phyloP scores from a whole-genome alignment of 2,329 filamentous ascomycete species.

The Aspergillus neotritici region DNA sequence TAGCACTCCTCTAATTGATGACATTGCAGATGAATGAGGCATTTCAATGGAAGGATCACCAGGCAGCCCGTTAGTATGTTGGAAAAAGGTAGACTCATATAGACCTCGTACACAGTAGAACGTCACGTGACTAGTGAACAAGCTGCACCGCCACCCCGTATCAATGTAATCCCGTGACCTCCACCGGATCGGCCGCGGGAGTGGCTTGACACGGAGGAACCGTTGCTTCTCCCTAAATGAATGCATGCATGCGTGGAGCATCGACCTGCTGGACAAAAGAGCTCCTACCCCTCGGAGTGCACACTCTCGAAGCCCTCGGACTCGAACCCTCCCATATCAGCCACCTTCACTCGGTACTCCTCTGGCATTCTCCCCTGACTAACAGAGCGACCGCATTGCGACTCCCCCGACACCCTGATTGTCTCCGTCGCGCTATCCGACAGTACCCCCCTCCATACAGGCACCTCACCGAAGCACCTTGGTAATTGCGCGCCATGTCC shows the following conservation, averaged over 20 bases:
- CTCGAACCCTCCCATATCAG: too few species aligned
- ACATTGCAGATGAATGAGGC: too few species aligned
- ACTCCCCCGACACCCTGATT: too few species aligned
- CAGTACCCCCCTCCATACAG: slow-evolving; percentile 6
- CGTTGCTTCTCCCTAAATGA: slow-evolving; percentile 11
- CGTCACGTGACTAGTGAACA: neutral
- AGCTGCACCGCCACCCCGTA: slow-evolving; percentile 27
- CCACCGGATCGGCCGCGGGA: slow-evolving; percentile 27
- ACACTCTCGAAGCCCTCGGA: too few species aligned
- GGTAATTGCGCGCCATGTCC: slow-evolving; percentile 16
- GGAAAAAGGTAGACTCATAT: neutral
- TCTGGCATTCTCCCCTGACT: too few species aligned
- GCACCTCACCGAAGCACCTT: slow-evolving; percentile 3
- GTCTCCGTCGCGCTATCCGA: slow-evolving; percentile 8
- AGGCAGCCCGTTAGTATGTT: neutral
- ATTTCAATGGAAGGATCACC: too few species aligned
- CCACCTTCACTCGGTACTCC: too few species aligned
- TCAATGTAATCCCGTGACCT: slow-evolving; percentile 25
- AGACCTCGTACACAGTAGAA: too few species aligned
- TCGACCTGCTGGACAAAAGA: too few species aligned
- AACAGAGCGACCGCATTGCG: too few species aligned
- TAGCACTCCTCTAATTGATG: too few species aligned
- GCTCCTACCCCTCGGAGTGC: neutral
- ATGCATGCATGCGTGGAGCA: too few species aligned
- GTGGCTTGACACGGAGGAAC: slow-evolving; percentile 19